phyloP scores from a whole-genome alignment of 2,329 filamentous ascomycete species.

The Pezicula radicicola region DNA sequence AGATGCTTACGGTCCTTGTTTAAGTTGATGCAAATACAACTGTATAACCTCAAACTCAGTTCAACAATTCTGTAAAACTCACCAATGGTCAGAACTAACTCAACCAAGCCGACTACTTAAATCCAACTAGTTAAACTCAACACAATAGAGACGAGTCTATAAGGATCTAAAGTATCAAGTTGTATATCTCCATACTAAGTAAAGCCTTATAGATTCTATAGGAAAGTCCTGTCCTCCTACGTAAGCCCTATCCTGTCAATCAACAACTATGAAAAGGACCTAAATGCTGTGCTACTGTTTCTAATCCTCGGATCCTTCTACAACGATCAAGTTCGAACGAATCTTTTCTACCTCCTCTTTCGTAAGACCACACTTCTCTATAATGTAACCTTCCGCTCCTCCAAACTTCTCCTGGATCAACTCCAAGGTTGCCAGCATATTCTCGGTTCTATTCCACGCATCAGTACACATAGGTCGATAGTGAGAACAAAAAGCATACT shows the following conservation, averaged over 20 bases:
- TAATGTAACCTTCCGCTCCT: slow-evolving; percentile 61
- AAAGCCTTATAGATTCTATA: too few species aligned
- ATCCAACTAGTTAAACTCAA: too few species aligned
- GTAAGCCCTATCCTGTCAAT: not conserved
- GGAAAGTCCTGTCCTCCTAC: too few species aligned
- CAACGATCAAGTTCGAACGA: slow-evolving; percentile 43
- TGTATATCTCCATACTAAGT: too few species aligned
- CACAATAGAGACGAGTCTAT: too few species aligned
- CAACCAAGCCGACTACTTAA: too few species aligned
- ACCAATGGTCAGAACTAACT: too few species aligned
- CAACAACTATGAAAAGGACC: not conserved
- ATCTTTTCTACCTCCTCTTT: slow-evolving; percentile 52
- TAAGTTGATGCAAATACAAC: too few species aligned
- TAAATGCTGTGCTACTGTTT: slow-evolving; percentile 7
- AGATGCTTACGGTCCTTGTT: too few species aligned
- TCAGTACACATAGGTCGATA: slow-evolving; percentile 2
- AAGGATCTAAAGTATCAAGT: too few species aligned
- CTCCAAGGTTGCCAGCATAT: slow-evolving; percentile 46
- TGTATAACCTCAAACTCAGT: too few species aligned
- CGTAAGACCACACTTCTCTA: slow-evolving; percentile 53
- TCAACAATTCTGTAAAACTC: too few species aligned
- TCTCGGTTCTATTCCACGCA: slow-evolving; percentile 35
- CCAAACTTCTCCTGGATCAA: slow-evolving; percentile 60
- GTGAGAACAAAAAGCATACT: slow-evolving; percentile 17
- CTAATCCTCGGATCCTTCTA: slow-evolving; percentile 15